Evolutionary conservation across 805 yeast genomes (phyloP).

Genomic region (Wickerhamiella cacticola): DNA sequence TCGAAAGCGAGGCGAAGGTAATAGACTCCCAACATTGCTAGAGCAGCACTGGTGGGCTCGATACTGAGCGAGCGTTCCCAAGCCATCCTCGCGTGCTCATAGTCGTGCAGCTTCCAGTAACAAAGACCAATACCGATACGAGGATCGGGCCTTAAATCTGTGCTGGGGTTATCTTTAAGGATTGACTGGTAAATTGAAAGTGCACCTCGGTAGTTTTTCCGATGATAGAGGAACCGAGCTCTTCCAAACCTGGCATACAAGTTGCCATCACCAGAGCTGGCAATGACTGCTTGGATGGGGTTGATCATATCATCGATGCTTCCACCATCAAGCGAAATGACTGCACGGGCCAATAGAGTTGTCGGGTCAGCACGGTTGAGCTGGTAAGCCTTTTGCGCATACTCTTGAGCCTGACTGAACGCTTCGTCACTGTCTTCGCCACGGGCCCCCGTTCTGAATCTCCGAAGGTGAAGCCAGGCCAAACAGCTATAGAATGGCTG

Average conservation of each 20-base stretch:
- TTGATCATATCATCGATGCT: slow-evolving; percentile 61
- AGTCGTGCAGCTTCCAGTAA: slow-evolving; percentile 77
- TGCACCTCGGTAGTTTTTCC: slow-evolving; percentile 60
- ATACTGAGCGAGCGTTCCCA: slow-evolving; percentile 73
- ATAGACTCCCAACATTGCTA: slow-evolving; percentile 53
- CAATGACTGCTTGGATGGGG: slow-evolving; percentile 49
- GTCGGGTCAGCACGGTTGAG: slow-evolving; percentile 37
- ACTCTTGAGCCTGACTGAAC: slow-evolving; percentile 35
- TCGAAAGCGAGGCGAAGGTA: slow-evolving; percentile 53
- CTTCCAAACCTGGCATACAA: slow-evolving; percentile 69
- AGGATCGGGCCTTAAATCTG: slow-evolving; percentile 64
- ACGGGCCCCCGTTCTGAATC: slow-evolving; percentile 26
- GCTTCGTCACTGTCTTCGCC: slow-evolving; percentile 15
- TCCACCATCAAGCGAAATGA: slow-evolving; percentile 44
- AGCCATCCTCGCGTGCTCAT: slow-evolving; percentile 59
- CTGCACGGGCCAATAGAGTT: slow-evolving; percentile 55
- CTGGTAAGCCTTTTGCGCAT: slow-evolving; percentile 38
- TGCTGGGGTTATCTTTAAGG: slow-evolving; percentile 54
- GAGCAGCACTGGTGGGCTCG: slow-evolving; percentile 46
- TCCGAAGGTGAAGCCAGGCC: slow-evolving; percentile 51
- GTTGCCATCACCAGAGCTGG: slow-evolving; percentile 41
- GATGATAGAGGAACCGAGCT: slow-evolving; percentile 66
- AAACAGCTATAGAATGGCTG: slow-evolving; percentile 47
- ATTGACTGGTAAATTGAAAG: slow-evolving; percentile 76
- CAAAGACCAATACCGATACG: slow-evolving; percentile 91